Conservation (phyloP, 441 rosid genomes). For the Croton setiger region DNA sequence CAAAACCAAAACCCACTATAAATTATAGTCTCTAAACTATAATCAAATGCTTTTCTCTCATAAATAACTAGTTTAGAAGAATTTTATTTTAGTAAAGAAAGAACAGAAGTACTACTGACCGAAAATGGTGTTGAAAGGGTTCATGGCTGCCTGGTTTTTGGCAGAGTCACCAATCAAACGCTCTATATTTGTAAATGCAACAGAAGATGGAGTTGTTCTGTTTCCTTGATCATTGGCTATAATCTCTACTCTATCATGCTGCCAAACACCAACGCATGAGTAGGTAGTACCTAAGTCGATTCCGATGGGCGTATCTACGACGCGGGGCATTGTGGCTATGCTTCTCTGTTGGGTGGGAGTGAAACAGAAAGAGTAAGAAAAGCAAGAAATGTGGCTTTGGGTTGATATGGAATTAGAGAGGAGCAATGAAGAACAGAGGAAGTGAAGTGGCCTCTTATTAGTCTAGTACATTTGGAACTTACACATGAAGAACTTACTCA, state of each 20-base stretch:
- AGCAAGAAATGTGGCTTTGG: too few species aligned
- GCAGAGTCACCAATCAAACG: slow-evolving; percentile 47
- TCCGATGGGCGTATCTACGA: slow-evolving; percentile 46
- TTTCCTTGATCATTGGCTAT: slow-evolving; percentile 56
- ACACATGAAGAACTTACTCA: too few species aligned
- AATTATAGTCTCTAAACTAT: neutral
- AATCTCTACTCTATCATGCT: slow-evolving; percentile 58
- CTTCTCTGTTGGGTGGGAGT: too few species aligned
- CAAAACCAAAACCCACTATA: neutral
- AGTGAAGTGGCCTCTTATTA: too few species aligned
- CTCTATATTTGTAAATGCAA: slow-evolving; percentile 47
- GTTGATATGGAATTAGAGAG: too few species aligned
- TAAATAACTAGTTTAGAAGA: neutral
- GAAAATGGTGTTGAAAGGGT: slow-evolving; percentile 44
- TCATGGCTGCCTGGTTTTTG: slow-evolving; percentile 52
- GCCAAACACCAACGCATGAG: slow-evolving; percentile 58
- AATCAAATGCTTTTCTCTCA: neutral
- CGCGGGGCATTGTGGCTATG: slow-evolving; percentile 26
- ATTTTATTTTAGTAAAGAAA: too few species aligned
- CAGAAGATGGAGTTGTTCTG: slow-evolving; percentile 56
- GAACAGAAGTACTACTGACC: neutral
- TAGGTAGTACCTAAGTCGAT: slow-evolving; percentile 57
- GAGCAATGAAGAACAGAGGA: too few species aligned
- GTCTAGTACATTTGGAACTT: too few species aligned
- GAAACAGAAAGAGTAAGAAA: too few species aligned